These are phyloP conservation scores for Ziziphus jujuba DNA, from an alignment of 306 rosid species.

Conservation along the genomic window DNA sequence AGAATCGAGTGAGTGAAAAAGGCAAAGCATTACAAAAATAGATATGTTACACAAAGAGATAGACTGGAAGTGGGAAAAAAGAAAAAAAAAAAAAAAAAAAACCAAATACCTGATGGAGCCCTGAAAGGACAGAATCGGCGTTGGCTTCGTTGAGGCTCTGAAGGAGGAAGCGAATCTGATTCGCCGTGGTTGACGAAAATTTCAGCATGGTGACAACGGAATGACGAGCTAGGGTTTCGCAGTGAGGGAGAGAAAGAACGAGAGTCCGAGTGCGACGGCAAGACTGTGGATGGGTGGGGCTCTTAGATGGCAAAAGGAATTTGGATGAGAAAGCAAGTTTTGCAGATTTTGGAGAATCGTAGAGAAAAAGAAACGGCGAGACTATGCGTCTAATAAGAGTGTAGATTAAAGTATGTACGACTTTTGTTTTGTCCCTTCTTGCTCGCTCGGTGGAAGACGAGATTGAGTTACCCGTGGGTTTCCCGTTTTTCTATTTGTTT, in stretches of 20 bases:
- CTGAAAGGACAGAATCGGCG: conserved; percentile 68
- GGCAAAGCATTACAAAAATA: neutral
- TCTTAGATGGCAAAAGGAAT: too few relatives aligned
- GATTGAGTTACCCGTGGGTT: too few relatives aligned
- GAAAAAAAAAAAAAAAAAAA: too few relatives aligned
- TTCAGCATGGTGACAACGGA: conserved; percentile 42
- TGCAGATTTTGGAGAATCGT: conserved; percentile 8
- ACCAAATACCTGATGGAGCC: conserved; percentile 76
- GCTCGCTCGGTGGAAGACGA: too few relatives aligned
- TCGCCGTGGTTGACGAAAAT: conserved; percentile 58
- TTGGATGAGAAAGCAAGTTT: too few relatives aligned
- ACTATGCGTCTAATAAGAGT: too few relatives aligned
- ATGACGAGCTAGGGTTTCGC: conserved; percentile 35
- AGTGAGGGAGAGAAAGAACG: conserved; percentile 19
- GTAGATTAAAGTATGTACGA: too few relatives aligned
- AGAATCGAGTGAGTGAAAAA: neutral
- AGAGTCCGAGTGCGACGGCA: neutral
- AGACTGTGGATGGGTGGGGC: neutral
- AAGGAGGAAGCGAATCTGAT: conserved; percentile 87
- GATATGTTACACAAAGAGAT: neutral
- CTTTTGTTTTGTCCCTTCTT: too few relatives aligned
- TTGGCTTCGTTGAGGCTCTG: conserved; percentile 66
- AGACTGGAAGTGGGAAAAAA: neutral
- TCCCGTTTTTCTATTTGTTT: too few relatives aligned
- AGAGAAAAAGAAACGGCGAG: neutral